Conservation (phyloP, 78 protist genomes). For the Dictyostelium discoideum region DNA sequence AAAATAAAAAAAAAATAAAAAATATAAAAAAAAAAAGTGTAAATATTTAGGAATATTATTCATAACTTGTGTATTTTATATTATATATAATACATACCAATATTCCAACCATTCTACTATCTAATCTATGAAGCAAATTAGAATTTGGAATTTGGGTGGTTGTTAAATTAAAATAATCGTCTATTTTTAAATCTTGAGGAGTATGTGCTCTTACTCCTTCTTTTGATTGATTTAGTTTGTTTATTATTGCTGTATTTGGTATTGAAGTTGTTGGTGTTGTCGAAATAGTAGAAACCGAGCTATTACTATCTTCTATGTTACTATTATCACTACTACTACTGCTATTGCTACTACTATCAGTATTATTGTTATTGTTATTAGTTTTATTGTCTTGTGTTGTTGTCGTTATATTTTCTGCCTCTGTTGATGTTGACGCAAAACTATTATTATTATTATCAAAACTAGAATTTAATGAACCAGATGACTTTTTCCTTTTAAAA, state of each 20-base stretch:
- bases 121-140: constrained; percentile 44
- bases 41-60: background rate
- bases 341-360: background rate
- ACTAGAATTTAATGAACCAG: background rate
- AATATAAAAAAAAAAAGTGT: background rate
- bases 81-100: constrained; percentile 27
- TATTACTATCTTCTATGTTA: background rate
- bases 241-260: background rate
- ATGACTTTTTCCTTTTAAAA: background rate
- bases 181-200: constrained; percentile 60
- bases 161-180: constrained; percentile 72
- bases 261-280: background rate
- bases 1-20: background rate
- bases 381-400: background rate
- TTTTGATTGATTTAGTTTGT: background rate
- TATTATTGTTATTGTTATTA: background rate
- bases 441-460: background rate
- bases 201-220: background rate
- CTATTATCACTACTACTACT: background rate
- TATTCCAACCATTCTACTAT: constrained; percentile 76
- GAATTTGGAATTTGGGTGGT: constrained; percentile 74
- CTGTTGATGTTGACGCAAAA: background rate
- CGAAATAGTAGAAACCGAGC: background rate
- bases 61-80: background rate
- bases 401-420: background rate